phyloP scores from a whole-genome alignment of 2,329 filamentous ascomycete species.

The Xylariaceae sp. region DNA sequence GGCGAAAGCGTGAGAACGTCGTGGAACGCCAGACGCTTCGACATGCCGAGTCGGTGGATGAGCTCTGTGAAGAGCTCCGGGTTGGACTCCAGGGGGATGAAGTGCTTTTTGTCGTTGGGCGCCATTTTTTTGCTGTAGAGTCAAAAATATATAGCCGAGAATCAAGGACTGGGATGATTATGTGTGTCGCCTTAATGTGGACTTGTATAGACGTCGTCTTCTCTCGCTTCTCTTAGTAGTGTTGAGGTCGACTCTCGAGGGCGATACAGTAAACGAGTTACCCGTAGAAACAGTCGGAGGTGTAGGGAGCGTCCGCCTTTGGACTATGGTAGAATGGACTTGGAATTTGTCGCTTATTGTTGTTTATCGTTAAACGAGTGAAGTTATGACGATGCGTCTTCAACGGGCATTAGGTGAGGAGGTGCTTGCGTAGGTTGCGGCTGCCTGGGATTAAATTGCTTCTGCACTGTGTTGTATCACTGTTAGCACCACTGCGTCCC shows the following conservation, averaged over 20 bases:
- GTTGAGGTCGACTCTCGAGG: too few species aligned
- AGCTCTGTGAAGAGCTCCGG: constrained; percentile 30
- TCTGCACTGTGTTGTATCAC: constrained; percentile 8
- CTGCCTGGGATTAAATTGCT: constrained; percentile 3
- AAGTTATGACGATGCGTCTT: neutral
- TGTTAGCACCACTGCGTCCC: too few species aligned
- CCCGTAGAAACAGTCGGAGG: too few species aligned
- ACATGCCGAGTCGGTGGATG: constrained; percentile 27
- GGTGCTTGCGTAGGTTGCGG: constrained; percentile 8
- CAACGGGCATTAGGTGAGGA: neutral
- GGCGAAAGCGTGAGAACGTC: constrained; percentile 28
- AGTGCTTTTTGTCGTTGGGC: constrained; percentile 13
- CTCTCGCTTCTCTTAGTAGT: too few species aligned
- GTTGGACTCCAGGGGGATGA: constrained; percentile 30
- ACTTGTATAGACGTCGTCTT: too few species aligned
- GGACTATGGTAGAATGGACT: too few species aligned
- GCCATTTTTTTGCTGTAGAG: constrained; percentile 9
- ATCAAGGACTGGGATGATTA: too few species aligned
- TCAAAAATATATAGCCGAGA: neutral
- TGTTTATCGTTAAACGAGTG: too few species aligned
- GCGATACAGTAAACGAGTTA: too few species aligned
- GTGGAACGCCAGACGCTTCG: constrained; percentile 25
- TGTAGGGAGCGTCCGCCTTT: too few species aligned
- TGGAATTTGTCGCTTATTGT: too few species aligned
- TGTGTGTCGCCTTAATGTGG: too few species aligned